phyloP scores from a whole-genome alignment of 2,329 filamentous ascomycete genomes.

The Sporothrix sp. region DNA sequence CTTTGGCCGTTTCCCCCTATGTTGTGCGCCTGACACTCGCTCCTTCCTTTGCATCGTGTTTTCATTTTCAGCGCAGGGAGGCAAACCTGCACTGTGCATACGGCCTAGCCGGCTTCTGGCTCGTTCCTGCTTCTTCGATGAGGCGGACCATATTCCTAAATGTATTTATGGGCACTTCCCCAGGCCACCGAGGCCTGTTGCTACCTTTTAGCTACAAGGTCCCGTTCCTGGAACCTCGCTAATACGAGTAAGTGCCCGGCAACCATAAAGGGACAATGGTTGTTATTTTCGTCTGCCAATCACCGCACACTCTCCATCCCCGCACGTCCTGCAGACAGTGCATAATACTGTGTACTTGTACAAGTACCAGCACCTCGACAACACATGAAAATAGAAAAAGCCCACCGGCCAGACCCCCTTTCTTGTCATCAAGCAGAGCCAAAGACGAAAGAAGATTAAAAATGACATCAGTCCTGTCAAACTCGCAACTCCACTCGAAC shows the following conservation, averaged over 20 bases:
- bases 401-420: background rate
- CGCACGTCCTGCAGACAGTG: background rate
- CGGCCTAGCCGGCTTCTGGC: background rate
- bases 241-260: conserved; percentile 6
- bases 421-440: background rate
- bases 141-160: conserved; percentile 2
- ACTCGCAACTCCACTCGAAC: background rate
- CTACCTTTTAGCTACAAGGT: background rate
- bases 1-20: too few species aligned
- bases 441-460: conserved; percentile 4
- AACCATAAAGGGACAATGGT: conserved; percentile 5
- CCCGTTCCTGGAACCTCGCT: background rate
- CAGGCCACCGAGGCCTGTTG: background rate
- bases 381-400: too few species aligned
- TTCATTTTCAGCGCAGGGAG: too few species aligned
- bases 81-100: too few species aligned
- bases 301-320: background rate
- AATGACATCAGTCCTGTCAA: conserved; percentile 8
- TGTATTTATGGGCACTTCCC: conserved; percentile 4
- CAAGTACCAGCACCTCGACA: too few species aligned
- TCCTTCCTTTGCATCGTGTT: too few species aligned
- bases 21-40: too few species aligned
- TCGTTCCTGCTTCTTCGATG: conserved; percentile 5
- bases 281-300: conserved; percentile 8
- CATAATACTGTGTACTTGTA: background rate